Conservation (phyloP, 768 basidiomycete species). For the Boletus bicolor region DNA sequence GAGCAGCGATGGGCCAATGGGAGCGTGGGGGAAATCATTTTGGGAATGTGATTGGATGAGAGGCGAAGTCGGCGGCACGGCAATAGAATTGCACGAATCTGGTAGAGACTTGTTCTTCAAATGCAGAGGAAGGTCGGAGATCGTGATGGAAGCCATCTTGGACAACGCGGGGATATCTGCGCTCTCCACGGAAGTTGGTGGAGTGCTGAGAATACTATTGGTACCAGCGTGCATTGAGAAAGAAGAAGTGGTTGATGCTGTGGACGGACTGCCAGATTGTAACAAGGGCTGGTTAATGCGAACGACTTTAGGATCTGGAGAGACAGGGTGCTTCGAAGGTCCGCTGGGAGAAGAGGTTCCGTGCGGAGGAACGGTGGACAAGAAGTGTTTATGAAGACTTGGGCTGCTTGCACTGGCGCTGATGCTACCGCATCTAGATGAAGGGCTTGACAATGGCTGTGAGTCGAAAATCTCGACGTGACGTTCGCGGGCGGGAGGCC, state of each 20-base stretch:
- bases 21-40: conserved; percentile 23
- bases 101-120: not conserved
- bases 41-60: conserved; percentile 25
- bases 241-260: conserved; percentile 41
- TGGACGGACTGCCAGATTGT: conserved; percentile 37
- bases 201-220: conserved; percentile 45
- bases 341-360: conserved; percentile 26
- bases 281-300: conserved; percentile 11
- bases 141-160: conserved; percentile 26
- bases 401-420: conserved; percentile 28
- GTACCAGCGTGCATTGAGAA: conserved; percentile 37
- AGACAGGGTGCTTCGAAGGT: conserved; percentile 7
- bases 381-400: conserved; percentile 18
- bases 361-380: conserved; percentile 7
- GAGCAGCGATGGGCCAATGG: conserved; percentile 50
- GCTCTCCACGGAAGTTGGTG: conserved; percentile 47
- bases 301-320: not conserved
- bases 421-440: conserved; percentile 30
- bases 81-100: not conserved
- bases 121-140: conserved; percentile 9
- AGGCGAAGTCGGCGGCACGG: conserved; percentile 17
- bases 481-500: conserved; percentile 44
- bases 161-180: conserved; percentile 39
- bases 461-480: conserved; percentile 83
- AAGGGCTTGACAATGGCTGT: conserved; percentile 67